Percentiles rank a stretch among this genome's conserved stretches.
Conservation (phyloP, 495 filamentous ascomycete species). For the Polyplosphaeria fusca region DNA sequence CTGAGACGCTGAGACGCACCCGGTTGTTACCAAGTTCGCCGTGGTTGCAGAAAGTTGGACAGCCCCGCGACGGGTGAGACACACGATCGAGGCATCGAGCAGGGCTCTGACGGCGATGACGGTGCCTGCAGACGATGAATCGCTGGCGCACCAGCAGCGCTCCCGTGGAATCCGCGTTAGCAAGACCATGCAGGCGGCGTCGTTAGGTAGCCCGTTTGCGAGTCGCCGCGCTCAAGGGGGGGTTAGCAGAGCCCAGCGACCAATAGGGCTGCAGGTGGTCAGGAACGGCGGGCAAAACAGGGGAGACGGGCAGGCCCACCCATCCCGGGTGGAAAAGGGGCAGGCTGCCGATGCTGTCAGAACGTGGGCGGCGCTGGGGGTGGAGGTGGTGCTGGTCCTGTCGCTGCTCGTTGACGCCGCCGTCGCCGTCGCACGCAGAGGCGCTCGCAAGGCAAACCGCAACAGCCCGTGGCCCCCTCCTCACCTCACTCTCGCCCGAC, state of each 20-base stretch:
- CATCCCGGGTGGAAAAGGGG: constrained; percentile 13
- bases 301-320: constrained; percentile 7
- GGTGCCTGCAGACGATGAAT: background rate
- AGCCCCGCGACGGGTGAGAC: no score
- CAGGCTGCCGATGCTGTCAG: constrained; percentile 14
- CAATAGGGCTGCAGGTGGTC: constrained; percentile 22
- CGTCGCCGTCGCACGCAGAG: background rate
- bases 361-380: constrained; percentile 16
- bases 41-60: no score
- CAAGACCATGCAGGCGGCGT: constrained; percentile 15
- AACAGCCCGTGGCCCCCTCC: background rate
- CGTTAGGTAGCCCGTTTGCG: background rate
- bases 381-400: background rate
- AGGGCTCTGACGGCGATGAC: background rate
- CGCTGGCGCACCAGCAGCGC: background rate
- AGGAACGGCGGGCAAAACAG: constrained; percentile 23
- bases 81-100: background rate
- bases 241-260: constrained; percentile 1
- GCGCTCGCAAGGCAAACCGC: constrained; percentile 11
- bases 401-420: background rate
- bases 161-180: constrained; percentile 16
- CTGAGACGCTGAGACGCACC: constrained; percentile 1
- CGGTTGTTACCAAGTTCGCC: no score
- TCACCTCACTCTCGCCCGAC: background rate
- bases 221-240: background rate